Base-by-base conservation (phyloP, 1,284 basidiomycete species). In the Caloboletus firmus region DNA sequence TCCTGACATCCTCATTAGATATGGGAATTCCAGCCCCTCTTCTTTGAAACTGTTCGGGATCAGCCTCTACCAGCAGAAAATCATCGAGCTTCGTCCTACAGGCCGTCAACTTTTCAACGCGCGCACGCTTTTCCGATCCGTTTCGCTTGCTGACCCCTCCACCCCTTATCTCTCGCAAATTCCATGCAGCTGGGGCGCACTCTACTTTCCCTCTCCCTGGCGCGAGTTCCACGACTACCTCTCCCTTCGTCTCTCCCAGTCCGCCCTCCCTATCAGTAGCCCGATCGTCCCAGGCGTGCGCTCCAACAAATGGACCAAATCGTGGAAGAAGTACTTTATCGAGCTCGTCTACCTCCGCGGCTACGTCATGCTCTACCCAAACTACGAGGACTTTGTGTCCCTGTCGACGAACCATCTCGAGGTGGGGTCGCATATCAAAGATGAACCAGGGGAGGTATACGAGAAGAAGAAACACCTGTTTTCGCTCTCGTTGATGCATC, bases 301-400 rank as follows among this genome's bases (percentile, higher is more conserved):
- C 35, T 92, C 89, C 22, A 93, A 90, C 73, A 74, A 75, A 32
- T 93, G 91, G 91, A 77, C 79, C 17, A 79, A 79, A 46, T 91
- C 88, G 9, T 93, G 91, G 91, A 93, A 93, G 69, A 86, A 85
- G 58, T 93, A 87, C 70, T 90, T 93, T 68, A 93, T 92, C 69
- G 91, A 93, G 69, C 77, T 93, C 50, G 83, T 82, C 35, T 90
- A 84, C 68, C 77, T 93, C 13, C 82, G 84, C 9, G 90, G 90
- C 6, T 91, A 91, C 69, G 80, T 84, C 51, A 93, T 93, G 89
- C 79, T 93, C 18, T 93, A 93, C 64, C 90, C 91, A 6, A 93
- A 93, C 69, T 93, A 83, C 63, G 77, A 75, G 32, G 76, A 76
- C 44, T 89, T 83, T 62, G 66, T 78, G 34, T 91, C 90, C 20